Evolutionary conservation across 345 rosid genomes (phyloP), one percentile per base, ranked within the genome.

Genomic region (Moringa oleifera): DNA sequence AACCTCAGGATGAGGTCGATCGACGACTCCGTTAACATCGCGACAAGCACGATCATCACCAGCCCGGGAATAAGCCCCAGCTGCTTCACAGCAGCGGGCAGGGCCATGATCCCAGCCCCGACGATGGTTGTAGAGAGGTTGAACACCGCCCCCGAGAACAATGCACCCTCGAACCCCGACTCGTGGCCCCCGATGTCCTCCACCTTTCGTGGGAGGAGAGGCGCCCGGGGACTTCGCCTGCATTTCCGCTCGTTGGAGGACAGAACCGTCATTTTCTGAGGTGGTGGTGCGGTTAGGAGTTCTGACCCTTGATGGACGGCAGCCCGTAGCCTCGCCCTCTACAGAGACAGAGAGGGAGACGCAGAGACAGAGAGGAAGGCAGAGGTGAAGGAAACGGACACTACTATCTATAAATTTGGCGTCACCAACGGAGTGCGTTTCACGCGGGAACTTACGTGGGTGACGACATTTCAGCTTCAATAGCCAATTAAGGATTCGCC

Each of bases 101-200:
- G 77, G n/a, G 85, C 87, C 87, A 81, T 83, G 76, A 86, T 80
- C 20, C 93, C 85, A 23, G 85, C 85, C 13, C 89, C 89, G 7
- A 86, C 79, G 60, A 83, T 72, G 28, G 87, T 82, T 55, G 89
- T 86, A 55, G 87, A 83, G 37, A 83, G 86, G 67, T 86, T 86
- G 71, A 78, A 86, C 19, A 86, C 84, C 57, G 83, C 83, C 37
- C 86, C 83, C 10, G 77, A 80, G 65, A 77, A 80, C 21, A 89
- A 86, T 1, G 87, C 86, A 16, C 84, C 84, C 58, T 71, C 58
- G 67, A 66, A 68, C n/a, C 78, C 67, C 13, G 59, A 59, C 54
- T 80, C 84, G 12, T 33, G 71, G 20, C 54, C 41, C 19, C 49
- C 63, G 63, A 15, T 20, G 45, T 33, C 54, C 23, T 50, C 68